Evolutionary conservation across 2,329 filamentous ascomycete genomes (phyloP), one percentile per base, ranked within the genome.

Genomic region (Graphiopsis chlorocephala): DNA sequence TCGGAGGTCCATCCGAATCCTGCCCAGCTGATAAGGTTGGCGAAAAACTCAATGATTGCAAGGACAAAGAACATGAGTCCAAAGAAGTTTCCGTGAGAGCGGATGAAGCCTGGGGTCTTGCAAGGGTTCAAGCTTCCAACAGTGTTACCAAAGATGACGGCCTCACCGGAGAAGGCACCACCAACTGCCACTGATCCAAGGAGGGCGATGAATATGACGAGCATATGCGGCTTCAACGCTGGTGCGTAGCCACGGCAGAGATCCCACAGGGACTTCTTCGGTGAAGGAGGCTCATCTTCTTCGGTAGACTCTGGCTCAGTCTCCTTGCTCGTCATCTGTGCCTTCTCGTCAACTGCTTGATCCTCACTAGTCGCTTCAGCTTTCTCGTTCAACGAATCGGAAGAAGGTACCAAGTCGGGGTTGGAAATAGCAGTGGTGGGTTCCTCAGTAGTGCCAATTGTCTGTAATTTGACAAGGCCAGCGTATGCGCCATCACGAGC

Each of bases 11-110:
- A 62, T 28, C 60, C 60, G 23, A 62, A 62, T 6, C 0, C 88
- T 84, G 0, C 86, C 78, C 65, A 81, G 68, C 86, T 88, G 31
- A 82, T 79, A 4, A 86, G 76, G 67, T 91, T 89, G 68, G 85
- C 85, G 26, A 86, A 79, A 70, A 88, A 83, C 66, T 87, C 85
- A 25, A 87, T 79, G 38, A 84, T 79, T 1, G 84, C 86, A 3
- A 89, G 78, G 68, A 87, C 81, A 71, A 88, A 88, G 74, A 87
- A 85, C 72, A 88, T 79, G 4, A 85, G 78, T 0, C 84, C 83
- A 42, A 83, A 86, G 68, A 88, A 81, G 38, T 45, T 86, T 85
- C 52, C 89, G 82, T 55, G 87, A 78, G 58, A 82, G 12, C 60
- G 48, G 47, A 62, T 62, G 60, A 62, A 62, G 4, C 10, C 48